Evolutionary conservation across 192 early-diverging fungal genomes (phyloP).

Genomic region (Gonapodya prolifera): DNA sequence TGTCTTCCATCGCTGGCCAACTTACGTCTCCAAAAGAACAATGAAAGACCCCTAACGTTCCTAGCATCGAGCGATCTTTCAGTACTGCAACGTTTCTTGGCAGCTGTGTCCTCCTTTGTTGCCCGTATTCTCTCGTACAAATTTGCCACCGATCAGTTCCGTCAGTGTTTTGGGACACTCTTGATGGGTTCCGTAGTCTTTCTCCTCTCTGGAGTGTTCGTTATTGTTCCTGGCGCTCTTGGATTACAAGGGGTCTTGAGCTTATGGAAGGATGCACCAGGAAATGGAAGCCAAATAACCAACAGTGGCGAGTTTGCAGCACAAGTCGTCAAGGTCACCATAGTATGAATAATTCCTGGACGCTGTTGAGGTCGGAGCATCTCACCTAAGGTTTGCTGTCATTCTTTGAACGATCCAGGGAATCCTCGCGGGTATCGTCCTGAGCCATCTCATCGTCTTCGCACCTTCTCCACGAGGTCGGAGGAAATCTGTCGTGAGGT

Average conservation of each 20-base stretch:
- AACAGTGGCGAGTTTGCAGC: neutral
- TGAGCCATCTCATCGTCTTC: neutral
- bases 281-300: neutral
- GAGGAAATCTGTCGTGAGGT: neutral
- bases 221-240: no score
- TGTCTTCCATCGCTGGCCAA: neutral
- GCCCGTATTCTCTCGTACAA: neutral
- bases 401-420: no score
- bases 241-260: neutral
- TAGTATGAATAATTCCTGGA: neutral
- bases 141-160: neutral
- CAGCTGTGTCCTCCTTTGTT: neutral
- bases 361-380: no score
- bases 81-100: neutral
- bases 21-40: neutral
- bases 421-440: neutral
- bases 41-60: neutral
- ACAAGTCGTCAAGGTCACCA: neutral
- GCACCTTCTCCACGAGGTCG: neutral
- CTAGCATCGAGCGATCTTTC: neutral
- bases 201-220: no score
- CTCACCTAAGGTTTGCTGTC: no score
- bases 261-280: neutral
- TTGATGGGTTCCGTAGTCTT: neutral
- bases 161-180: neutral